phyloP scores from a whole-genome alignment of 139 green algal species.

The Picochlorum costavermella region DNA sequence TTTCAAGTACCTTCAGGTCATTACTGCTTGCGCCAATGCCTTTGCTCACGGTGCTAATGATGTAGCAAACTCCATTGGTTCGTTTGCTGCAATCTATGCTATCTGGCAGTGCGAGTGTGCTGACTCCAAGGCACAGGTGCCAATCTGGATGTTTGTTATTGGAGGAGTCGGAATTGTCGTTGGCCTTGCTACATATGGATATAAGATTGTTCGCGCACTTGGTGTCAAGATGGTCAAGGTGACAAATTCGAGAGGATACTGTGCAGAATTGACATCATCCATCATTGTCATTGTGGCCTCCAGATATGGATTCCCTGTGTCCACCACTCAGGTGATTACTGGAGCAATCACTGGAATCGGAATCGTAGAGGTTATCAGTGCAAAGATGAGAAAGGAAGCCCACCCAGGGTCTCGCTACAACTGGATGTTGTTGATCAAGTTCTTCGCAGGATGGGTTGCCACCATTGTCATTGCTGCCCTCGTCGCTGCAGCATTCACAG shows the following conservation, averaged over 20 bases:
- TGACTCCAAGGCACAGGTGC: slow-evolving; percentile 24
- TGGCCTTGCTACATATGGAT: slow-evolving; percentile 64
- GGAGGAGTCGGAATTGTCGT: slow-evolving; percentile 66
- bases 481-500: slow-evolving; percentile 25
- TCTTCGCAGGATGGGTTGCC: slow-evolving; percentile 20
- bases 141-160: slow-evolving; percentile 67
- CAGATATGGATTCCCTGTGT: slow-evolving; percentile 53
- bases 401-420: slow-evolving; percentile 30
- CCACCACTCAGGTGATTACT: slow-evolving; percentile 60
- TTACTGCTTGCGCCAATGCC: slow-evolving; percentile 69
- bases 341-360: slow-evolving; percentile 47
- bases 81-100: slow-evolving; percentile 59
- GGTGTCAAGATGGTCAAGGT: slow-evolving; percentile 54
- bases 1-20: slow-evolving; percentile 66
- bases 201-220: slow-evolving; percentile 59
- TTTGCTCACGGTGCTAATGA: slow-evolving; percentile 85
- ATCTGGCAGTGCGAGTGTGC: slow-evolving; percentile 27
- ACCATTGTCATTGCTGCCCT: slow-evolving; percentile 21
- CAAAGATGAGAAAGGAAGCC: background rate
- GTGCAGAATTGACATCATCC: slow-evolving; percentile 50
- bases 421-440: slow-evolving; percentile 30
- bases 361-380: slow-evolving; percentile 36
- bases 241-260: slow-evolving; percentile 52
- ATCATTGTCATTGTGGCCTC: slow-evolving; percentile 51
- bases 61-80: slow-evolving; percentile 71